These are phyloP conservation scores for Coniochaeta hoffmannii DNA, from an alignment of 2,329 filamentous ascomycete genomes.

Conservation along the genomic window DNA sequence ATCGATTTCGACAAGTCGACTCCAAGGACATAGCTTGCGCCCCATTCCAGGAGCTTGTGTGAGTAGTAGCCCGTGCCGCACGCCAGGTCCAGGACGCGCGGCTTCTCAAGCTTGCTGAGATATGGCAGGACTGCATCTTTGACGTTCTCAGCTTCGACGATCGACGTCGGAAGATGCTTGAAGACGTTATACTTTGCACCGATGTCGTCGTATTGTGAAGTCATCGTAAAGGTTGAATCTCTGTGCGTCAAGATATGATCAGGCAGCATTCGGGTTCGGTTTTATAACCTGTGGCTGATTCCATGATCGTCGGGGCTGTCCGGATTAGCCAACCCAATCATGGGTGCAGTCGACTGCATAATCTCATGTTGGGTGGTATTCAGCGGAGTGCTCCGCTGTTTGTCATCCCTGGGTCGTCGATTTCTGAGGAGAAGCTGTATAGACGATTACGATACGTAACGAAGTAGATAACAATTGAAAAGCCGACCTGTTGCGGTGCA, in stretches of 20 bases:
- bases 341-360: not conserved
- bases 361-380: not conserved
- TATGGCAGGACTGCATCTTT: slow-evolving; percentile 5
- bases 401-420: not conserved
- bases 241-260: not conserved
- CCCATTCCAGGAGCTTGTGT: slow-evolving; percentile 23
- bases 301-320: not conserved
- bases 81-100: slow-evolving; percentile 26
- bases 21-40: slow-evolving; percentile 23
- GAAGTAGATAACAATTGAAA: not conserved
- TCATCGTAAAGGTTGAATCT: slow-evolving; percentile 3
- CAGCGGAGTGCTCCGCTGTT: not conserved
- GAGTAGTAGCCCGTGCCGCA: slow-evolving; percentile 29
- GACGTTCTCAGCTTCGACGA: slow-evolving; percentile 9
- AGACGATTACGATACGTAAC: not conserved
- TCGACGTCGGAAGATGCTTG: slow-evolving; percentile 8
- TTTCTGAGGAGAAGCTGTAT: not conserved
- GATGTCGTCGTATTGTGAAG: slow-evolving; percentile 11
- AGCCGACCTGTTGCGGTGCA: no score
- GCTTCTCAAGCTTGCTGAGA: not conserved
- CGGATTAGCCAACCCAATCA: not conserved
- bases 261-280: not conserved
- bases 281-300: not conserved
- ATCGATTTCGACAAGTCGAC: slow-evolving; percentile 27
- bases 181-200: slow-evolving; percentile 9